A percentile compares a stretch with the other conserved stretches of the same genome.
phyloP scores from a whole-genome alignment of 371 early-diverging fungal species.

The Mucor indicus region DNA sequence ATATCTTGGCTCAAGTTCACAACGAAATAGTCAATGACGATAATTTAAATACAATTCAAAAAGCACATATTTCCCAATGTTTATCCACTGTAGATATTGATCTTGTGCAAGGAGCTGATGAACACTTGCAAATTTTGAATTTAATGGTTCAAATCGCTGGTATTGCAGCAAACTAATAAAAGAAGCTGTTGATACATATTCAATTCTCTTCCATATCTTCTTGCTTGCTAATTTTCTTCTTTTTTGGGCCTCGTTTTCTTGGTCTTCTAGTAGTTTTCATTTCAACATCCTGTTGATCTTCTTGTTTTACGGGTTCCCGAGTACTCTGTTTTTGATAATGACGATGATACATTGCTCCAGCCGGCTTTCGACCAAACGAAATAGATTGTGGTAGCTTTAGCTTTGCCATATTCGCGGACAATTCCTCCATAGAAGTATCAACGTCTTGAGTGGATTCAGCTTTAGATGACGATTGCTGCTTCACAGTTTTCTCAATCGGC shows the following conservation, averaged over 20 bases:
- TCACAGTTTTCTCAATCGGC: too few relatives aligned
- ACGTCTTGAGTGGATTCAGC: neutral
- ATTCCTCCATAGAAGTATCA: slow-evolving; percentile 20
- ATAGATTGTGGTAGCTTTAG: slow-evolving; percentile 31
- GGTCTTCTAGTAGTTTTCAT: slow-evolving; percentile 1
- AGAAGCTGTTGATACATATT: neutral
- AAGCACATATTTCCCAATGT: slow-evolving; percentile 59
- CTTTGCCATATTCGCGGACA: slow-evolving; percentile 20
- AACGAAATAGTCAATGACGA: slow-evolving; percentile 59
- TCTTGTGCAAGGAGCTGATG: slow-evolving; percentile 87
- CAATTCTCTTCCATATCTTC: neutral
- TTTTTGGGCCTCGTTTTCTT: slow-evolving; percentile 4
- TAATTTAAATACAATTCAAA: slow-evolving; percentile 63
- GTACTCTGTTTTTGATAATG: neutral
- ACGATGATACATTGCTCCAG: neutral
- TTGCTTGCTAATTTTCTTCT: neutral
- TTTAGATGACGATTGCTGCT: too few relatives aligned
- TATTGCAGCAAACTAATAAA: slow-evolving; percentile 25
- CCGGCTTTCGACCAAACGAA: slow-evolving; percentile 29
- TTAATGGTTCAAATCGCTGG: slow-evolving; percentile 57
- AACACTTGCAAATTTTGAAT: slow-evolving; percentile 78
- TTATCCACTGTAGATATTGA: slow-evolving; percentile 69
- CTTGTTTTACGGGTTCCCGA: neutral
- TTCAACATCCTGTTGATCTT: neutral
- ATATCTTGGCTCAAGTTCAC: slow-evolving; percentile 65